Evolutionary conservation across 2,329 filamentous ascomycete species (phyloP).

Genomic region (Ceratocystis harringtonii): DNA sequence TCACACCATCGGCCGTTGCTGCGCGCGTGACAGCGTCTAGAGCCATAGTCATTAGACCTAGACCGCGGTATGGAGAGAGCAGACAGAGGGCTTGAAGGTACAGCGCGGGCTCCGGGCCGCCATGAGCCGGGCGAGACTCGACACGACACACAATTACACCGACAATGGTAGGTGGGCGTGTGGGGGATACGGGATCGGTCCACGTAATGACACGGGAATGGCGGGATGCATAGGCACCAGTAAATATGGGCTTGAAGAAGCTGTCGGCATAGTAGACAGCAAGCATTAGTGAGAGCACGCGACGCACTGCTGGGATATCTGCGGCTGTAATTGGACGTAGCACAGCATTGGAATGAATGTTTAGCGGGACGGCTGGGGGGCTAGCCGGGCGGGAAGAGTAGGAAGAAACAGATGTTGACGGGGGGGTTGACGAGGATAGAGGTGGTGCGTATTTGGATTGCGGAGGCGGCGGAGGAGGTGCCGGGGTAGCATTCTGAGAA

Average conservation of each 20-base stretch:
- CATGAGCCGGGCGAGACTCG: constrained; percentile 33
- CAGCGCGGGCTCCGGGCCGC: constrained; percentile 30
- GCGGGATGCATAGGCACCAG: constrained; percentile 34
- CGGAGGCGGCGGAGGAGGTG: constrained; percentile 19
- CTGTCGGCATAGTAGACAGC: constrained; percentile 48
- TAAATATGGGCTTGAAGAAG: constrained; percentile 43
- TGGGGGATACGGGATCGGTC: constrained; percentile 27
- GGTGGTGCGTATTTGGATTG: constrained; percentile 19
- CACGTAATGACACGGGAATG: constrained; percentile 48
- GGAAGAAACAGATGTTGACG: constrained; percentile 16
- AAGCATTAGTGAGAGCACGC: constrained; percentile 50
- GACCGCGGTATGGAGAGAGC: constrained; percentile 45
- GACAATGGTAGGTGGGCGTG: constrained; percentile 33
- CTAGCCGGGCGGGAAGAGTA: constrained; percentile 18
- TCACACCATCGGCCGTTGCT: constrained; percentile 27
- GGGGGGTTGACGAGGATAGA: constrained; percentile 8
- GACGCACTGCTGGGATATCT: constrained; percentile 44
- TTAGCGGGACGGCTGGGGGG: constrained; percentile 20
- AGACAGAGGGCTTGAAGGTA: constrained; percentile 52
- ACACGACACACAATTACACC: constrained; percentile 49
- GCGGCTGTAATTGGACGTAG: constrained; percentile 36
- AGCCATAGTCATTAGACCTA: constrained; percentile 44
- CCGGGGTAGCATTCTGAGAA: constrained; percentile 19
- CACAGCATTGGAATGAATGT: constrained; percentile 33
- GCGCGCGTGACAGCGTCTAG: constrained; percentile 37